Evolutionary conservation across 108 stramenopile genomes (phyloP).

Genomic region (Conticribra weissflogii): DNA sequence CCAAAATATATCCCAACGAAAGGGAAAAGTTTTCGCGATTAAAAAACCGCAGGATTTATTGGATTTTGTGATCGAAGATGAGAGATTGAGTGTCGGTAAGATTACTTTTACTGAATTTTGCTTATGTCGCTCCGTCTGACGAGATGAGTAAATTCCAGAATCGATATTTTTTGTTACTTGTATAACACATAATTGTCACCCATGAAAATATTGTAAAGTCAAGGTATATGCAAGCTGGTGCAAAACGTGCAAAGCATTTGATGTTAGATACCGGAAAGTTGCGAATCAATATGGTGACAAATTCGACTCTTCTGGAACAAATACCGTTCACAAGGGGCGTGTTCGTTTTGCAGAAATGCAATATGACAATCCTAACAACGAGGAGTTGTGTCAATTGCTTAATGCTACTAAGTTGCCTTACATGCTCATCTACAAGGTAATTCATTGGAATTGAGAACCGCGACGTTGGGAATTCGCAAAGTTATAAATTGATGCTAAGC

Average conservation of each 20-base stretch:
- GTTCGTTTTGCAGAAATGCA: slow-evolving; percentile 53
- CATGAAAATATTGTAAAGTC: no score
- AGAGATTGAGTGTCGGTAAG: slow-evolving; percentile 48
- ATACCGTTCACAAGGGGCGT: background rate
- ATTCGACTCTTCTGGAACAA: background rate
- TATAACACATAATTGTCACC: no score
- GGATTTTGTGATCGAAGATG: slow-evolving; percentile 53
- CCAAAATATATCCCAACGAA: slow-evolving; percentile 5
- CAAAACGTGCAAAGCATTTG: slow-evolving; percentile 48
- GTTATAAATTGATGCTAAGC: no score
- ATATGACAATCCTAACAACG: slow-evolving; percentile 44
- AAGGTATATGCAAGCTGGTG: slow-evolving; percentile 55
- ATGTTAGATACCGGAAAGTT: slow-evolving; percentile 36
- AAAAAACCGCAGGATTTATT: slow-evolving; percentile 49
- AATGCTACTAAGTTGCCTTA: slow-evolving; percentile 48
- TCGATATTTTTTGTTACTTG: no score
- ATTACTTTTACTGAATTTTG: no score
- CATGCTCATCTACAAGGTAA: slow-evolving; percentile 36
- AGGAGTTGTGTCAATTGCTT: slow-evolving; percentile 41
- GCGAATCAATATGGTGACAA: slow-evolving; percentile 32
- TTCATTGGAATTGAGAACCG: no score
- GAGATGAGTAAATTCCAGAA: no score
- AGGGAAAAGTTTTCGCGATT: slow-evolving; percentile 21
- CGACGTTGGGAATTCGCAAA: no score
- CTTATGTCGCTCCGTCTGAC: no score